Percentiles rank a stretch among this genome's conserved stretches.
Conservation (phyloP, 164 flowering plant species). For the Saururus chinensis region DNA sequence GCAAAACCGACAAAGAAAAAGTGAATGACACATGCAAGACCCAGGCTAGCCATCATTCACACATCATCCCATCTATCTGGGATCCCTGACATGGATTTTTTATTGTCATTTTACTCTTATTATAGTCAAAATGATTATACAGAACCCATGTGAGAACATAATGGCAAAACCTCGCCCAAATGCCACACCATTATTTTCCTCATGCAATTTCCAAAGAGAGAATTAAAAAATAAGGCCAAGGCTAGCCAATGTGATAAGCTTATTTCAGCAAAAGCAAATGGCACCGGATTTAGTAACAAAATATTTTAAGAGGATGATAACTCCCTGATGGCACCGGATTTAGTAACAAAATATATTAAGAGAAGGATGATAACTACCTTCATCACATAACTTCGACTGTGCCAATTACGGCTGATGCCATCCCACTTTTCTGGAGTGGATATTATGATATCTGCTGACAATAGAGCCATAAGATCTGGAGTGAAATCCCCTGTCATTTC, state of each 20-base stretch:
- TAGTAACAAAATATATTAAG: slow-evolving; percentile 4
- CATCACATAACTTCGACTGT: slow-evolving; percentile 80
- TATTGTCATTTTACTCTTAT: no score
- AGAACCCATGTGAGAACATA: no score
- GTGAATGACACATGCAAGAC: background rate
- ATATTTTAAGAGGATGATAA: slow-evolving; percentile 8
- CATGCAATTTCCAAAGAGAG: background rate
- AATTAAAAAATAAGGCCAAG: background rate
- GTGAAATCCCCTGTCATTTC: slow-evolving; percentile 99
- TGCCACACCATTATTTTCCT: background rate
- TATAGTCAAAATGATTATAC: no score
- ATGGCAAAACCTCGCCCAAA: no score
- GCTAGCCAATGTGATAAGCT: background rate
- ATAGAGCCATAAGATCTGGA: slow-evolving; percentile 80
- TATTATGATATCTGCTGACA: slow-evolving; percentile 89
- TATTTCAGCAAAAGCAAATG: background rate
- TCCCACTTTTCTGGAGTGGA: slow-evolving; percentile 99
- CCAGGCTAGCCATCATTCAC: background rate
- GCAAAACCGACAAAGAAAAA: background rate
- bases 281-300: background rate
- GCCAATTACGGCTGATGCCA: slow-evolving; percentile 99
- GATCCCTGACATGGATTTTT: no score
- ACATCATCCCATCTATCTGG: background rate
- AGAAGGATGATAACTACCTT: slow-evolving; percentile 43
- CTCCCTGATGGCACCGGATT: background rate